Evolutionary conservation across 2,329 filamentous ascomycete genomes (phyloP).

Genomic region (Dothideomycetes sp.): DNA sequence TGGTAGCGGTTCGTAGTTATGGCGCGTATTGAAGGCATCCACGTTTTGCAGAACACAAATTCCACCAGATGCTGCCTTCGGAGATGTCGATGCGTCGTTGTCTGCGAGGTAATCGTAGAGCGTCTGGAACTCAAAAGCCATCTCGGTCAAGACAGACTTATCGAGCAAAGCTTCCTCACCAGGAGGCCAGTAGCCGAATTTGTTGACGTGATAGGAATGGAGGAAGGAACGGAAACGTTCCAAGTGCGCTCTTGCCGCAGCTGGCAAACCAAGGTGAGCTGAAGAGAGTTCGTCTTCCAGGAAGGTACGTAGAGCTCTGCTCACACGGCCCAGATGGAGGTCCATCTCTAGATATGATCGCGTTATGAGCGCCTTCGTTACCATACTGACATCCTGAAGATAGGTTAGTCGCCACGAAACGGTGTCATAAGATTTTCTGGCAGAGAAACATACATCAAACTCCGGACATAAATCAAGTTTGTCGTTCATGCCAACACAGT

Average conservation of each 20-base stretch:
- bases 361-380: slow-evolving; percentile 57
- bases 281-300: slow-evolving; percentile 62
- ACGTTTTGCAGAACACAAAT: slow-evolving; percentile 63
- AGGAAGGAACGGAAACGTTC: slow-evolving; percentile 64
- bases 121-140: slow-evolving; percentile 61
- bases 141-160: slow-evolving; percentile 48
- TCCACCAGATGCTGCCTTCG: slow-evolving; percentile 44
- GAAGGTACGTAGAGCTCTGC: slow-evolving; percentile 54
- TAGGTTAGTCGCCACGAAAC: not conserved
- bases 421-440: not conserved
- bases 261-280: slow-evolving; percentile 54
- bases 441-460: slow-evolving; percentile 46
- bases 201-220: slow-evolving; percentile 54
- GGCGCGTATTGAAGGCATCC: slow-evolving; percentile 53
- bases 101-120: slow-evolving; percentile 67
- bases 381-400: slow-evolving; percentile 31
- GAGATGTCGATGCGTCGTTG: slow-evolving; percentile 44
- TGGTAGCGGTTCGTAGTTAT: slow-evolving; percentile 50
- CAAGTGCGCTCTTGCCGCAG: slow-evolving; percentile 55
- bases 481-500: slow-evolving; percentile 70
- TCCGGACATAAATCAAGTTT: slow-evolving; percentile 48
- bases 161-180: slow-evolving; percentile 44
- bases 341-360: slow-evolving; percentile 58
- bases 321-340: slow-evolving; percentile 48
- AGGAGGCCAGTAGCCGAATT: slow-evolving; percentile 66